Base-by-base conservation (phyloP, 140 eudicot species). In the Oenanthe javanica region DNA sequence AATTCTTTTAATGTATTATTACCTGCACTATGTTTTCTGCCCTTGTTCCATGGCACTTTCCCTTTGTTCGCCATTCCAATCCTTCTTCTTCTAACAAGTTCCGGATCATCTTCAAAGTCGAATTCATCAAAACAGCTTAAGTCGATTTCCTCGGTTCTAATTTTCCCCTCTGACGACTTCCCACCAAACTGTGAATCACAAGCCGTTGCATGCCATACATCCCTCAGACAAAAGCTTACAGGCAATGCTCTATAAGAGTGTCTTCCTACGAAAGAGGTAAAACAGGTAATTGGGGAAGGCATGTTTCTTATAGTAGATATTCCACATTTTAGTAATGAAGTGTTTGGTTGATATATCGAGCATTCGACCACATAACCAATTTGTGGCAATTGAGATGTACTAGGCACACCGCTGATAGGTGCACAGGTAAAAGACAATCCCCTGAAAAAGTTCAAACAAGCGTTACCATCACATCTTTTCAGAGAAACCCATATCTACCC, bases 31-130 rank as follows among this genome's bases (percentile, higher is more conserved):
- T 94, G 99, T 80, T 86, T 90, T 75, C 72, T 86, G 78, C 99
- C 99, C 85, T 94, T 94, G 84, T 92, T 92, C 97, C 97, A 92
- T 31, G 98, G 98, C 15, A 89, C 79, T 82, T 77, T 90, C 71
- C 97, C 97, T 84, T 86, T 94, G 84, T 90, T 94, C 31, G 89
- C 94, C 61, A 84, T 74, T 63, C 88, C 91, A 67, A 84, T 89
- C 83, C 84, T 94, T 46, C 79, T 82, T 69, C 90, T 85, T 82
- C 91, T 86, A 70, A 79, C 77, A 15, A 72, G 81, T 82, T 88
- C 96, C 42, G 87, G 81, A 64, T 78, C 83, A 71, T 84, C 86
- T 67, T 77, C 66, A 16, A 13, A 23, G 19, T 82, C 84, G 23
- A 82, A 38, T 64, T 67, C 48, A 79, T 81, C 21, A 76, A 4